A percentile compares a stretch with the other conserved stretches of the same genome.
Conservation (phyloP, 2,329 filamentous ascomycete genomes). For the Talaromyces sp. region DNA sequence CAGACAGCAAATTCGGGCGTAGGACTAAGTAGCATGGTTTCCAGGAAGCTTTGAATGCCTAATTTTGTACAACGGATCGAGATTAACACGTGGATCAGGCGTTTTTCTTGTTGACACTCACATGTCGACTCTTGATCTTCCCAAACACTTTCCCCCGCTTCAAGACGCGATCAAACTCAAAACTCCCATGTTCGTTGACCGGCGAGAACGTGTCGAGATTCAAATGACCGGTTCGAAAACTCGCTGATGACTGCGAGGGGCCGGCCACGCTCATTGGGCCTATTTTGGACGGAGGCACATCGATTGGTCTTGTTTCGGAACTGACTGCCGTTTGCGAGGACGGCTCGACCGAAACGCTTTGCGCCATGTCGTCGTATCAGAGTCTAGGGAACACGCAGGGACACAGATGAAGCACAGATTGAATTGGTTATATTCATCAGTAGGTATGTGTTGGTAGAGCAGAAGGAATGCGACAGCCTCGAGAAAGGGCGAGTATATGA, state of each 20-base stretch:
- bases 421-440: neutral
- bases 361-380: conserved; percentile 8
- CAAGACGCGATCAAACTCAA: conserved; percentile 90
- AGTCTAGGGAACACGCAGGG: neutral
- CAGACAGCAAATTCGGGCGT: conserved; percentile 81
- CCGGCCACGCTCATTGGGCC: conserved; percentile 21
- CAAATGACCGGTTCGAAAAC: conserved; percentile 46
- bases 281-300: conserved; percentile 6
- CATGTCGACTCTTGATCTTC: conserved; percentile 91
- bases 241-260: conserved; percentile 19
- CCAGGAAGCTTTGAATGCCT: conserved; percentile 67
- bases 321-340: conserved; percentile 8
- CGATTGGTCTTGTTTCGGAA: conserved; percentile 6
- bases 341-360: conserved; percentile 8
- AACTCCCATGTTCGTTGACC: conserved; percentile 91
- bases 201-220: conserved; percentile 69
- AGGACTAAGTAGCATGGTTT: conserved; percentile 85
- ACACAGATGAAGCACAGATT: neutral
- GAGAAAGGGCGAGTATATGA: too few species aligned
- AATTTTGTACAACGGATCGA: neutral
- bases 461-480: neutral
- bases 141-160: conserved; percentile 85
- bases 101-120: conserved; percentile 34
- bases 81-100: neutral
- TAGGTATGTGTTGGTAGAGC: neutral